Percentiles rank a stretch among this genome's conserved stretches.
These are phyloP conservation scores for Echites panduratus DNA, from an alignment of 257 asterid genomes.

Conservation along the genomic window DNA sequence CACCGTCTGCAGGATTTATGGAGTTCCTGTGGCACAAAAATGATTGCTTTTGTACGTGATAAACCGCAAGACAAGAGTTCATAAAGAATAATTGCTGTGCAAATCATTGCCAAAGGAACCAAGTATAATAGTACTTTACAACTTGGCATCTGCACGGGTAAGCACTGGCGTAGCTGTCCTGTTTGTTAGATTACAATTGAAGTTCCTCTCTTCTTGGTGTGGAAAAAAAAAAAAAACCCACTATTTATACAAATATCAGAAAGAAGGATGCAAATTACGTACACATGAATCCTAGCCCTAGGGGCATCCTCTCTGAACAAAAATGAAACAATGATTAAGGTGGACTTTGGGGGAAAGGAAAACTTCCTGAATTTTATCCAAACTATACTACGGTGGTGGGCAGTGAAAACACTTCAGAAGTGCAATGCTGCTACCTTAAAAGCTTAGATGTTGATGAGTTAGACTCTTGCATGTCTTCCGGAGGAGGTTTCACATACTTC, in stretches of 20 bases:
- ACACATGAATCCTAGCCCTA: slow-evolving; percentile 36
- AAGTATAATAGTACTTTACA: no score
- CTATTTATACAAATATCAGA: slow-evolving; percentile 12
- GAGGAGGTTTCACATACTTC: slow-evolving; percentile 73
- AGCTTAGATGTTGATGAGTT: slow-evolving; percentile 37
- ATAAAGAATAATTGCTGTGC: no score
- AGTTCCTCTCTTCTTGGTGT: no score
- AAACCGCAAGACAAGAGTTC: no score
- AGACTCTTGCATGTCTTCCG: slow-evolving; percentile 29
- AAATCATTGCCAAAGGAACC: no score
- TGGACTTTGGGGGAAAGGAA: slow-evolving; percentile 12
- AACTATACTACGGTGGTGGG: slow-evolving; percentile 19
- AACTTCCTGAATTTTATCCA: slow-evolving; percentile 14
- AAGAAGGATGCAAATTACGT: slow-evolving; percentile 36
- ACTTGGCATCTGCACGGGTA: no score
- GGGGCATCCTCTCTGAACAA: slow-evolving; percentile 36
- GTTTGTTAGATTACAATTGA: no score
- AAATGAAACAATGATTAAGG: slow-evolving; percentile 36
- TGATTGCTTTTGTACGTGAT: no score
- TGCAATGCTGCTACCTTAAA: slow-evolving; percentile 24
- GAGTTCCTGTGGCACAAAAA: no score
- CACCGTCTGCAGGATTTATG: no score
- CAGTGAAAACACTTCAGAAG: slow-evolving; percentile 1
- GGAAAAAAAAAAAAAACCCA: no score
- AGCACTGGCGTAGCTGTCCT: no score